Evolutionary conservation across 2,329 filamentous ascomycete species (phyloP).

Genomic region (Scedosporium minutisporum): DNA sequence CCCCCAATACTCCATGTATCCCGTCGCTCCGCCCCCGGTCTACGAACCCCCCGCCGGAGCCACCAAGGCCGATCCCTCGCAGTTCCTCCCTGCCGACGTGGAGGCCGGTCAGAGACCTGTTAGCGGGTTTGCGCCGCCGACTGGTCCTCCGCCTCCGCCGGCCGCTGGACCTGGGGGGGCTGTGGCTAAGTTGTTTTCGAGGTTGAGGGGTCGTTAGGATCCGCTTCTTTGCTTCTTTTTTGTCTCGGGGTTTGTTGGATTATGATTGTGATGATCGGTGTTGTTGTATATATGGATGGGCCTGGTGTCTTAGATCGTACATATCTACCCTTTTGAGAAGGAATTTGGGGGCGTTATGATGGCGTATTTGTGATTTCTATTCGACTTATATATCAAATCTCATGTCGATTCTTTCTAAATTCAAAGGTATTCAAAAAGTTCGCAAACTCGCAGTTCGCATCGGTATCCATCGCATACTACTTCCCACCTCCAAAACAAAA

Average conservation of each 20-base stretch:
- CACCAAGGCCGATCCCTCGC: constrained; percentile 44
- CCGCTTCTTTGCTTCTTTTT: not conserved
- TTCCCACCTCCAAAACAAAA: not conserved
- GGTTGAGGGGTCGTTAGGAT: not conserved
- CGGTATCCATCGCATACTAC: not conserved
- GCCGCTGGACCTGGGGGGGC: not conserved
- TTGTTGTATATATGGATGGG: too few species aligned
- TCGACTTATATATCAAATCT: not conserved
- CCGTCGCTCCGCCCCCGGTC: constrained; percentile 44
- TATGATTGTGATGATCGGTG: not conserved
- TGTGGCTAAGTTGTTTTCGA: not conserved
- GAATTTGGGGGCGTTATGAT: not conserved
- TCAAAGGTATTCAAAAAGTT: not conserved
- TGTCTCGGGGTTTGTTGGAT: not conserved
- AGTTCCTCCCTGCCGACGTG: constrained; percentile 17
- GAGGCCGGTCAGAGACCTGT: not conserved
- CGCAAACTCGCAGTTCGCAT: not conserved
- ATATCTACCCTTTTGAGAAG: not conserved
- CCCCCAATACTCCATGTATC: constrained; percentile 34
- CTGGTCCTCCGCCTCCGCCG: not conserved
- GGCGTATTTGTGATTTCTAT: not conserved
- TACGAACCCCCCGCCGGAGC: constrained; percentile 46
- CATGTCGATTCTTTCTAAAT: not conserved
- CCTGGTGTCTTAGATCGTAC: not conserved
- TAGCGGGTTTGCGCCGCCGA: not conserved